phyloP scores from a whole-genome alignment of 176 grass and related monocot genomes.

The Cocos nucifera region DNA sequence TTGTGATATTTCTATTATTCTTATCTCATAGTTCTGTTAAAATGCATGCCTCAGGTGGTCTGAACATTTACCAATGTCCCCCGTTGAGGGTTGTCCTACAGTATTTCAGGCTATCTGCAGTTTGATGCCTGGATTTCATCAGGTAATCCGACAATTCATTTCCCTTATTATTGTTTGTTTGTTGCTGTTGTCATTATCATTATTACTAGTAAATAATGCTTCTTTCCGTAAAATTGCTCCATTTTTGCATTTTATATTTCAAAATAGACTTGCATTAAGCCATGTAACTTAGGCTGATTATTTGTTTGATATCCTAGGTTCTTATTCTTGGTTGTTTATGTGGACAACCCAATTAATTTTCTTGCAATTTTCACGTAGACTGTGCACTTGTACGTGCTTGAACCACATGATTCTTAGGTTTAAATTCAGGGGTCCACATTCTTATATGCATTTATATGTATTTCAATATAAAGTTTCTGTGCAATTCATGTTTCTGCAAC shows the following conservation, averaged over 20 bases:
- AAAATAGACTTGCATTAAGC: too few species aligned
- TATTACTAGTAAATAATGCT: too few species aligned
- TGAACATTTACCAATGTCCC: conserved; percentile 86
- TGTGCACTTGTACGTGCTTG: too few species aligned
- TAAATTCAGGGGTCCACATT: too few species aligned
- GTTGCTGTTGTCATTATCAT: too few species aligned
- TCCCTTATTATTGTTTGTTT: conserved; percentile 4
- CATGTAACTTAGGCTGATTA: too few species aligned
- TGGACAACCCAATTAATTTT: too few species aligned
- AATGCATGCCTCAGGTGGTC: conserved; percentile 53
- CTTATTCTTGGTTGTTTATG: background rate
- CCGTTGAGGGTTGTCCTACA: conserved; percentile 68
- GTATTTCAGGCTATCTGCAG: conserved; percentile 76
- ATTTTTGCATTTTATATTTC: too few species aligned
- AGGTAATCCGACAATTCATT: conserved; percentile 32
- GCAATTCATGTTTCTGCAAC: background rate
- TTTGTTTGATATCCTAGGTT: background rate
- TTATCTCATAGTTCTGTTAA: background rate
- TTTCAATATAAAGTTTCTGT: background rate
- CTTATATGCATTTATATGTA: too few species aligned
- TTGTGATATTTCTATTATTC: background rate
- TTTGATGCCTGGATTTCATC: conserved; percentile 60
- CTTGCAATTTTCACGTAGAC: too few species aligned
- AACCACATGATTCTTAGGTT: too few species aligned
- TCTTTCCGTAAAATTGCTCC: too few species aligned